Evolutionary conservation across 129 eudicot genomes (phyloP).

Genomic region (Deinandra increscens): DNA sequence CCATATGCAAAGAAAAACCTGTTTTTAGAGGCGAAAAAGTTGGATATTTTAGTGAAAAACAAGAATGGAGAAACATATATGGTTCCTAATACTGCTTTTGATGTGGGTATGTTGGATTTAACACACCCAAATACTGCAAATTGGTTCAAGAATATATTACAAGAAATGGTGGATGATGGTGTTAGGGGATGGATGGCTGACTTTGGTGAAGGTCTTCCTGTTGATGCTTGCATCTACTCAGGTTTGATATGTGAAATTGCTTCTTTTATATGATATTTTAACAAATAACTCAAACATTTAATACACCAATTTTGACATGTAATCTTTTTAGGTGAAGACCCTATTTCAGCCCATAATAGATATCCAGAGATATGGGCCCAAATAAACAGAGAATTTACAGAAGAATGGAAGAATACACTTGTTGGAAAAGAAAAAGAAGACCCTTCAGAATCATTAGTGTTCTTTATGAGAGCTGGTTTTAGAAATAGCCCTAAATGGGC

Average conservation of each 20-base stretch:
- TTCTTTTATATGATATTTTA: constrained; percentile 8
- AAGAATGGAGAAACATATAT: constrained; percentile 74
- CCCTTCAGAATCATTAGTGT: constrained; percentile 69
- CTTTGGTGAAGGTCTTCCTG: constrained; percentile 96
- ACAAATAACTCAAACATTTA: too few species aligned
- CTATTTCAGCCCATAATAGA: constrained; percentile 89
- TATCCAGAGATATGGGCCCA: constrained; percentile 97
- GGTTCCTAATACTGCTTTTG: constrained; percentile 99
- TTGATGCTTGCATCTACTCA: constrained; percentile 89
- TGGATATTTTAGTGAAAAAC: constrained; percentile 87
- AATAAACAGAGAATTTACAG: constrained; percentile 82
- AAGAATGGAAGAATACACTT: constrained; percentile 63
- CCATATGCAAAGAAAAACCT: constrained; percentile 59
- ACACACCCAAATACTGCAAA: constrained; percentile 74
- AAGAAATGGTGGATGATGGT: constrained; percentile 95
- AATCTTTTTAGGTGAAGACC: constrained; percentile 80
- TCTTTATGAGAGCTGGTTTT: constrained; percentile 99
- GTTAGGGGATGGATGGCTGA: constrained; percentile 99
- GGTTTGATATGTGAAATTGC: constrained; percentile 40
- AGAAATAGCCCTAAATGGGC: constrained; percentile 92
- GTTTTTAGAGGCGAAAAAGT: constrained; percentile 85
- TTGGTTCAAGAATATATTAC: constrained; percentile 86
- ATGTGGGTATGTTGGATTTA: constrained; percentile 98
- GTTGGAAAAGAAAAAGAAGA: constrained; percentile 59
- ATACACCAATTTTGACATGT: too few species aligned